These are phyloP conservation scores for Immersiporthe knoxdaviesiana DNA, from an alignment of 2,329 filamentous ascomycete species.

Conservation along the genomic window DNA sequence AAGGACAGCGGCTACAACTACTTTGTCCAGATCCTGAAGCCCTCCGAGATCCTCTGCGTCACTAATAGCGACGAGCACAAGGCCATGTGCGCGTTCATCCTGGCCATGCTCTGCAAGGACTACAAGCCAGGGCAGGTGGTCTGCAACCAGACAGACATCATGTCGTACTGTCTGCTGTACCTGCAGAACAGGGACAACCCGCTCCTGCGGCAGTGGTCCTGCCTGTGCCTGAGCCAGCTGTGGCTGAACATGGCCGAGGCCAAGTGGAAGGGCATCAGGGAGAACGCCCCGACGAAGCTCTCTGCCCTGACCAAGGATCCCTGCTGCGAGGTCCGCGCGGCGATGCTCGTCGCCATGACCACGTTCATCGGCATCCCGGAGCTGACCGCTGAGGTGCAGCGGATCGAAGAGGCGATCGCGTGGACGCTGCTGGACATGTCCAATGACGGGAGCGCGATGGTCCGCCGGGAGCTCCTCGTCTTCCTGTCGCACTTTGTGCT, in stretches of 20 bases:
- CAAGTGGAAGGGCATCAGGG: slow-evolving; percentile 93
- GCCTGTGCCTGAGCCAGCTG: slow-evolving; percentile 90
- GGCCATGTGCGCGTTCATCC: slow-evolving; percentile 96
- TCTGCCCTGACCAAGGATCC: slow-evolving; percentile 81
- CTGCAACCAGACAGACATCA: slow-evolving; percentile 87
- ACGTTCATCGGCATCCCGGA: slow-evolving; percentile 94
- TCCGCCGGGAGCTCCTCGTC: slow-evolving; percentile 88
- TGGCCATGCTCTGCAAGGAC: slow-evolving; percentile 95
- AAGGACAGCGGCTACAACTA: slow-evolving; percentile 98
- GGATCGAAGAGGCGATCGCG: slow-evolving; percentile 88
- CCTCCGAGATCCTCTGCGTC: slow-evolving; percentile 79
- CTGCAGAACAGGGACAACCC: slow-evolving; percentile 85
- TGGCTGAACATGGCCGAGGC: slow-evolving; percentile 91
- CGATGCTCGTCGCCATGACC: slow-evolving; percentile 91
- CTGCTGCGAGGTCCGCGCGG: slow-evolving; percentile 88
- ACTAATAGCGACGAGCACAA: slow-evolving; percentile 92
- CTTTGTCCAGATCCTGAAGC: slow-evolving; percentile 90
- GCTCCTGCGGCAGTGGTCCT: slow-evolving; percentile 91
- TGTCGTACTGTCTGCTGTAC: slow-evolving; percentile 84
- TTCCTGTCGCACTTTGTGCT: slow-evolving; percentile 92
- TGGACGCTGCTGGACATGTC: slow-evolving; percentile 89
- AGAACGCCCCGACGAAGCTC: slow-evolving; percentile 80
- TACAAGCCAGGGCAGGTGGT: slow-evolving; percentile 91
- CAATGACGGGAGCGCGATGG: slow-evolving; percentile 90
- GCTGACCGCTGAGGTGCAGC: slow-evolving; percentile 85